Conservation (phyloP, 495 filamentous ascomycete species). For the Penicillium pulvis region DNA sequence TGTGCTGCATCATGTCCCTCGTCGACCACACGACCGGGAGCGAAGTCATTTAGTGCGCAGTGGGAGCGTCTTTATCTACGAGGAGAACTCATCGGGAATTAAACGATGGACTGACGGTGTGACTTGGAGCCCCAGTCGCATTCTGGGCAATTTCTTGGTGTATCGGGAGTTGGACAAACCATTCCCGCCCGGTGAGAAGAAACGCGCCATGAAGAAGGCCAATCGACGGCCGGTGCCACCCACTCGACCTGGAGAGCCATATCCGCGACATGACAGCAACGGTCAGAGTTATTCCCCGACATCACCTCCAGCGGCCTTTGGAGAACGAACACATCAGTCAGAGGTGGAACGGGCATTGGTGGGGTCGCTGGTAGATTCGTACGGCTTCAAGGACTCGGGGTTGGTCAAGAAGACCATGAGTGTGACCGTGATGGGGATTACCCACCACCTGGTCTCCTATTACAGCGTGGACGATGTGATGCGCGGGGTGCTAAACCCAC, state of each 20-base stretch:
- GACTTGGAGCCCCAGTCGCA: constrained; percentile 87
- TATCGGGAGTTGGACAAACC: constrained; percentile 85
- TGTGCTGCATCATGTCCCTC: constrained; percentile 67
- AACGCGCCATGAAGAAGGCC: constrained; percentile 75
- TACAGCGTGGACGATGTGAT: constrained; percentile 79
- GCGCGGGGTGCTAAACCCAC: constrained; percentile 59
- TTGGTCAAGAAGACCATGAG: constrained; percentile 93
- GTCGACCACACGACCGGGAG: constrained; percentile 85
- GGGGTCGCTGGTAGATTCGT: constrained; percentile 83
- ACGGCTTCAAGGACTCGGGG: constrained; percentile 81
- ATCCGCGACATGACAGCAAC: constrained; percentile 51
- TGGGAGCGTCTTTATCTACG: constrained; percentile 87
- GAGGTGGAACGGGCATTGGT: constrained; percentile 69
- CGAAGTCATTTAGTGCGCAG: constrained; percentile 72
- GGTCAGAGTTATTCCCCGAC: constrained; percentile 48
- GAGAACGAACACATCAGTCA: constrained; percentile 45
- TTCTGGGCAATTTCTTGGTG: constrained; percentile 84
- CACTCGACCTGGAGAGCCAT: constrained; percentile 52
- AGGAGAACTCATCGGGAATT: constrained; percentile 84
- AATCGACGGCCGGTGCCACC: constrained; percentile 44
- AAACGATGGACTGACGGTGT: constrained; percentile 93
- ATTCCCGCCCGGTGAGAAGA: constrained; percentile 87
- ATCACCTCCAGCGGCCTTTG: constrained; percentile 36
- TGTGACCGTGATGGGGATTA: constrained; percentile 65
- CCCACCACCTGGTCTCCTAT: constrained; percentile 86